phyloP scores from a whole-genome alignment of 108 stramenopile genomes.

The Parietichytrium sp. region DNA sequence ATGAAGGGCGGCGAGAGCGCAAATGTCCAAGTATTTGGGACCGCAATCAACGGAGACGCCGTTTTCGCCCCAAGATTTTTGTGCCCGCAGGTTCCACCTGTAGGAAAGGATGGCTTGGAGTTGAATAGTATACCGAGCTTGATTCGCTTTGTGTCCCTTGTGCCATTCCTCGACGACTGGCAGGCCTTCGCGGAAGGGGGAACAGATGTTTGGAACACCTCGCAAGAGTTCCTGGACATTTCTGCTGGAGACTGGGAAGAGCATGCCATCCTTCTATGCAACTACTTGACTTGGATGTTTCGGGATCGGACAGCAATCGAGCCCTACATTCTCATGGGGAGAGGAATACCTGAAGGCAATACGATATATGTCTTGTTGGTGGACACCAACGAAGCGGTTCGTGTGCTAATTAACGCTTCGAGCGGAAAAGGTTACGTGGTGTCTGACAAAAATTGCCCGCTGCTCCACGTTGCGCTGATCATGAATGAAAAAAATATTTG shows the following conservation, averaged over 20 bases:
- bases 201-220: constrained; percentile 67
- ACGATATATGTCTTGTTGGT: constrained; percentile 53
- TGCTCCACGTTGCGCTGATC: constrained; percentile 62
- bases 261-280: constrained; percentile 69
- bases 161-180: constrained; percentile 70
- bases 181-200: constrained; percentile 58
- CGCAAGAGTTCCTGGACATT: constrained; percentile 69
- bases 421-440: constrained; percentile 61
- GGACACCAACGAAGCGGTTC: constrained; percentile 44
- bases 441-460: constrained; percentile 59
- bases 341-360: constrained; percentile 64
- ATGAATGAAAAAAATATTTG: constrained; percentile 58
- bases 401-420: constrained; percentile 65
- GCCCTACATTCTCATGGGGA: constrained; percentile 63
- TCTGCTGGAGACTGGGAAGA: constrained; percentile 72
- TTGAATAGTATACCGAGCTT: constrained; percentile 46
- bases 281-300: constrained; percentile 65
- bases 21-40: neutral
- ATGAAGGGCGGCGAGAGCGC: neutral
- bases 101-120: neutral
- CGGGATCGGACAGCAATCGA: constrained; percentile 43
- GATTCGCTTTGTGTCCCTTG: constrained; percentile 68
- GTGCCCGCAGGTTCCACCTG: neutral
- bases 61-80: neutral
- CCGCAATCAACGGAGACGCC: neutral